Percentiles rank a stretch among this genome's conserved stretches.
Evolutionary conservation across 208 protist genomes (phyloP).

Genomic region (Balamuthia mandrillaris): DNA sequence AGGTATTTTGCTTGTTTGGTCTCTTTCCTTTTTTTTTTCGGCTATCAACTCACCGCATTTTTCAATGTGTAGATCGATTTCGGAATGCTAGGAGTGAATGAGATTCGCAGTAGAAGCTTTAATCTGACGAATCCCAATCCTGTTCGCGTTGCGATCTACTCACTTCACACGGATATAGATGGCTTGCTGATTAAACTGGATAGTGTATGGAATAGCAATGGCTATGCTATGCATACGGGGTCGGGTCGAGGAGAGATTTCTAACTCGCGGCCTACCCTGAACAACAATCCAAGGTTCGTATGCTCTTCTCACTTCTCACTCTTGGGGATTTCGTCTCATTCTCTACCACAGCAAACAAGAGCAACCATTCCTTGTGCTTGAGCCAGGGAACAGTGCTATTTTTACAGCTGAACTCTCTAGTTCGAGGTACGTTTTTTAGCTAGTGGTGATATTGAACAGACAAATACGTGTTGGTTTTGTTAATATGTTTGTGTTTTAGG

Average conservation of each 20-base stretch:
- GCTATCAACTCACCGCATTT: not conserved
- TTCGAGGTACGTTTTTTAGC: too few species aligned
- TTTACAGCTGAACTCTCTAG: conserved; percentile 26
- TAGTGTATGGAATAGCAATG: conserved; percentile 25
- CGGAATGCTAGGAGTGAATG: conserved; percentile 29
- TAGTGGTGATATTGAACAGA: too few species aligned
- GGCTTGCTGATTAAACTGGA: conserved; percentile 21
- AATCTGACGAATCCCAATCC: conserved; percentile 34
- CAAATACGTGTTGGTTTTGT: too few species aligned
- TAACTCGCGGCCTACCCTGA: not conserved
- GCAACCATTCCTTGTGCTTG: conserved; percentile 10
- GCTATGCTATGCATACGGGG: conserved; percentile 3
- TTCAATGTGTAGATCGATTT: conserved; percentile 7
- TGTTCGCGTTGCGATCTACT: conserved; percentile 3
- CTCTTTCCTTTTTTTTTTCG: not conserved
- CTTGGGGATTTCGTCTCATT: too few species aligned
- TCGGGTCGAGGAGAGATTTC: not conserved
- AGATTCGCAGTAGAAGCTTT: conserved; percentile 31
- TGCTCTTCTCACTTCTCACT: not conserved
- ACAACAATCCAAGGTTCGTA: not conserved
- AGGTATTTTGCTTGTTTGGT: not conserved
- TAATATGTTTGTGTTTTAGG: too few species aligned
- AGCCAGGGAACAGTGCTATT: conserved; percentile 30
- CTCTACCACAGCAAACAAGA: not conserved
- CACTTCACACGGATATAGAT: not conserved